Conservation (phyloP, 2,329 filamentous ascomycete species). For the Apiospora aurea region DNA sequence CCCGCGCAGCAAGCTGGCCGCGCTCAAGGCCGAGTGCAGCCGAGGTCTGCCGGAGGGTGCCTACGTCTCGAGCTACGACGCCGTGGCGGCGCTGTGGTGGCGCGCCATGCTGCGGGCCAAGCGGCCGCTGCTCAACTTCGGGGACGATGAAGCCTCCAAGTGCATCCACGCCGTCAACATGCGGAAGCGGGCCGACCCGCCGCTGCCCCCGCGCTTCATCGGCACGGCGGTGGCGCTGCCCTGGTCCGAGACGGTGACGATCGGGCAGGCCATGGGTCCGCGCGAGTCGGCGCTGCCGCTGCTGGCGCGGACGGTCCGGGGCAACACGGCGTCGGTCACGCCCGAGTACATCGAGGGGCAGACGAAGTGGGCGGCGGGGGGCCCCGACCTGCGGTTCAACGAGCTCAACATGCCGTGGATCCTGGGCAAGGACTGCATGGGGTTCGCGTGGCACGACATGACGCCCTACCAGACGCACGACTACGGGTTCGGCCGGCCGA, state of each 20-base stretch:
- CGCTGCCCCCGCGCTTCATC: background rate
- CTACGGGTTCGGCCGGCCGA: conserved; percentile 22
- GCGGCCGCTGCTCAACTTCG: background rate
- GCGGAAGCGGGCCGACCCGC: background rate
- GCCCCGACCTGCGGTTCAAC: conserved; percentile 21
- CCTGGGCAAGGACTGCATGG: conserved; percentile 18
- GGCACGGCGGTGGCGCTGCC: background rate
- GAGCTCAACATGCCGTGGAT: conserved; percentile 22
- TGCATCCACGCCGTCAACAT: conserved; percentile 1
- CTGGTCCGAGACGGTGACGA: background rate
- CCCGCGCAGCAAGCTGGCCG: background rate
- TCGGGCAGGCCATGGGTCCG: background rate
- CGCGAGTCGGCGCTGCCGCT: background rate
- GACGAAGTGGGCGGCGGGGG: conserved; percentile 18
- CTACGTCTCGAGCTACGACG: conserved; percentile 20
- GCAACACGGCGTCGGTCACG: conserved; percentile 3
- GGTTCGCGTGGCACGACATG: conserved; percentile 23
- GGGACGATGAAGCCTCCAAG: background rate
- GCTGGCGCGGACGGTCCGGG: conserved; percentile 19
- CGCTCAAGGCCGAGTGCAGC: conserved; percentile 22
- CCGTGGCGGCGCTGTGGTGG: conserved; percentile 24
- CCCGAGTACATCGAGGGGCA: conserved; percentile 11
- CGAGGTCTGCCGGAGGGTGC: background rate
- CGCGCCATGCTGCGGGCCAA: conserved; percentile 9
- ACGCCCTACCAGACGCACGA: conserved; percentile 17